Conservation (phyloP, 2,329 filamentous ascomycete genomes). For the Exutisphaerella laricina region DNA sequence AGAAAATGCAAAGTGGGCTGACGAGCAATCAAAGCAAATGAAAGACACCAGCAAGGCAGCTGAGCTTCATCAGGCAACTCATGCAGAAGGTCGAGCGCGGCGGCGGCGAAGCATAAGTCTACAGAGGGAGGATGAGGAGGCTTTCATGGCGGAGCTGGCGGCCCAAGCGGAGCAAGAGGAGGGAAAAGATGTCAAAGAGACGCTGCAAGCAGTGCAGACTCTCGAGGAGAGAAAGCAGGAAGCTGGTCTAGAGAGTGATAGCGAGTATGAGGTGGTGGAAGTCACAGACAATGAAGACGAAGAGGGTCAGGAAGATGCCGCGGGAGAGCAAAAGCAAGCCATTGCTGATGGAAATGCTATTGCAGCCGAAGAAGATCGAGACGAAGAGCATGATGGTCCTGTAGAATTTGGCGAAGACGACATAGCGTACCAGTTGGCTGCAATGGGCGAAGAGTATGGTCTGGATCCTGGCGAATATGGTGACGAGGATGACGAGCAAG, state of each 20-base stretch:
- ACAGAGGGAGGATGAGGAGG: conserved; percentile 33
- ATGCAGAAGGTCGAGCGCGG: conserved; percentile 16
- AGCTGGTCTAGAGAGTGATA: conserved; percentile 48
- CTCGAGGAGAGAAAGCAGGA: conserved; percentile 21
- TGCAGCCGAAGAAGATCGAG: conserved; percentile 46
- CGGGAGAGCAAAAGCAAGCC: conserved; percentile 53
- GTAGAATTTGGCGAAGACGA: conserved; percentile 91
- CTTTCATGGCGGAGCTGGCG: conserved; percentile 31
- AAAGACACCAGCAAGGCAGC: conserved; percentile 19
- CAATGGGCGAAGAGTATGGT: conserved; percentile 82
- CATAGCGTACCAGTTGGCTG: conserved; percentile 83
- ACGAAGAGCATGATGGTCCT: conserved; percentile 46
- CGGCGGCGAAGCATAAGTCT: conserved; percentile 29
- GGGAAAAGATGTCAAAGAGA: conserved; percentile 53
- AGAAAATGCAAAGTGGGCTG: conserved; percentile 31
- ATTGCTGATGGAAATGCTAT: conserved; percentile 36
- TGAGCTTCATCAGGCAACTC: conserved; percentile 17
- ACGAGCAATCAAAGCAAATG: conserved; percentile 29
- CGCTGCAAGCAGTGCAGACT: conserved; percentile 31
- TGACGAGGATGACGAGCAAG: conserved; percentile 46
- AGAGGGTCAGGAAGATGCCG: conserved; percentile 47
- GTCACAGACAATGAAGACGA: conserved; percentile 55
- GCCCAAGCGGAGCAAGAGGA: conserved; percentile 31
- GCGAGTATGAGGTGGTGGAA: conserved; percentile 69
- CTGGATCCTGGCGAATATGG: conserved; percentile 73